Conservation (phyloP, 805 yeast species). For the Tetrapisispora namnaoensis region DNA sequence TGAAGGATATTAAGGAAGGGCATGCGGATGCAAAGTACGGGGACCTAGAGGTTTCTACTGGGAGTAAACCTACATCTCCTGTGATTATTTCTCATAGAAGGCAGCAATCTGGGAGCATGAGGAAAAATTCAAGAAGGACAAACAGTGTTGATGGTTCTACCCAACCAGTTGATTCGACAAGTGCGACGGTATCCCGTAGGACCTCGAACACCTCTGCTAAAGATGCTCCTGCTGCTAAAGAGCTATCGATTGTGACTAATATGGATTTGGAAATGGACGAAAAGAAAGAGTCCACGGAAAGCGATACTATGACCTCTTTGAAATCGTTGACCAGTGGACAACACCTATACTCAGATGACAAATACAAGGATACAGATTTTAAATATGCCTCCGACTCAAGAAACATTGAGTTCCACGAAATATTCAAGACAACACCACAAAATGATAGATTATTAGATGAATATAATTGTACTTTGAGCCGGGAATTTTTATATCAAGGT, state of each 20-base stretch:
- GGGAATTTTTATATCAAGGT: constrained; percentile 84
- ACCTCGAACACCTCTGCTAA: constrained; percentile 1
- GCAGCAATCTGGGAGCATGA: constrained; percentile 12
- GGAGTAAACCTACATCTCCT: constrained; percentile 11
- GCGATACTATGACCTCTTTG: not conserved
- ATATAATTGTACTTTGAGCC: constrained; percentile 79
- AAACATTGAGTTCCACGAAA: constrained; percentile 65
- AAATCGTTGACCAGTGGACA: not conserved
- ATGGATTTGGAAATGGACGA: not conserved
- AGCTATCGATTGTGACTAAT: constrained; percentile 1
- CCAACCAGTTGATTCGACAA: not conserved
- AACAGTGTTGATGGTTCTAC: constrained; percentile 5
- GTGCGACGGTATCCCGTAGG: not conserved
- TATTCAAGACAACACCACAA: constrained; percentile 58
- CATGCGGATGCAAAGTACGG: not conserved
- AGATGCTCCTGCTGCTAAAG: not conserved
- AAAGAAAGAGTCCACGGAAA: constrained; percentile 1
- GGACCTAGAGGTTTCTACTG: not conserved
- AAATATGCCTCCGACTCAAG: constrained; percentile 56
- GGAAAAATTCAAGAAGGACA: constrained; percentile 4
- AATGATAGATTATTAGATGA: constrained; percentile 76
- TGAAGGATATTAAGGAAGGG: constrained; percentile 2
- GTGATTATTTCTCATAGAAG: constrained; percentile 26
- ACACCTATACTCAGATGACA: constrained; percentile 43
- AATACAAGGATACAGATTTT: constrained; percentile 46